Base-by-base conservation (phyloP, 169 alveolate species). In the Plasmodium chabaudi region DNA sequence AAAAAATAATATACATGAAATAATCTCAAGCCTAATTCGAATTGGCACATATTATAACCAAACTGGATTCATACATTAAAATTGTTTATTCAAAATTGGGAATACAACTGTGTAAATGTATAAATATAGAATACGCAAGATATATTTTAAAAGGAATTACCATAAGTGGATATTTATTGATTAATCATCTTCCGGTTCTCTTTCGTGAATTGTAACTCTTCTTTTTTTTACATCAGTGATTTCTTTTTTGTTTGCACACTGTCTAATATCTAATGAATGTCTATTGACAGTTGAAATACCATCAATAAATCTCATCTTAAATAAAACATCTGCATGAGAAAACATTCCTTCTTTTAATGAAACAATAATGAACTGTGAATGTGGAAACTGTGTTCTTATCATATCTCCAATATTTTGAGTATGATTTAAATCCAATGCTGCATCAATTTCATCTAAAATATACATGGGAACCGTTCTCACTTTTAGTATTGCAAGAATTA, bases 361-460 rank as follows among this genome's bases (percentile, higher is more conserved):
- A 60, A 99, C 98, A 19, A 99, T 96, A 72, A 99, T 94, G 93
- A 98, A 98, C 94, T 99, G 99, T 6, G 99, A 96, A 49, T 98
- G 88, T 5, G 99, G 98, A 91, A 99, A 99, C 91, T 98, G 99
- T 60, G 98, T 94, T 87, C 96, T 95, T 72, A 98, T 96, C 99
- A 99, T 98, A 67, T 96, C 92, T 12, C 99, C 99, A 47, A 98
- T 98, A 93, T 98, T 98, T 44, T 98, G 99, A 19, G 99, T 99
- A 91, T 99, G 99, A 70, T 98, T 95, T 55, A 98, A 94, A 92
- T 99, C 99, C 65, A 99, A 93, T 25, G 99, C 99, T 1, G 99
- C 99, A 93, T 99, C 99, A 25, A 99, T 97, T 93, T 99, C 99
- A 95, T 99, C 99, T 53, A 99, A 96, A 75, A 99, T 98, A 95